phyloP scores from a whole-genome alignment of 257 asterid species.

The Solanum sparsipilum region DNA sequence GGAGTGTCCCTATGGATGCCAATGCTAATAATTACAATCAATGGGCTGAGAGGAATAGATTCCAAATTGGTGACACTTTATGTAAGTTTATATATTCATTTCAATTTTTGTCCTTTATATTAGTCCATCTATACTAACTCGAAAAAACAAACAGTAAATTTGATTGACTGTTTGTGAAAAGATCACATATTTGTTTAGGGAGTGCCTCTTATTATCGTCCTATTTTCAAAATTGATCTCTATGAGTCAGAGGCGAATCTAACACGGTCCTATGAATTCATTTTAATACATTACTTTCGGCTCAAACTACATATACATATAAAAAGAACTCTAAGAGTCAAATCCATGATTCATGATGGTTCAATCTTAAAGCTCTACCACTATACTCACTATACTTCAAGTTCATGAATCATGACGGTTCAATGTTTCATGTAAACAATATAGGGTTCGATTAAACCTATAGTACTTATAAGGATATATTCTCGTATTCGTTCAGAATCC shows the following conservation, averaged over 20 bases:
- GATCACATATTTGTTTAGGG: background rate
- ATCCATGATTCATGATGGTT: background rate
- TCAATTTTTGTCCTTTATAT: background rate
- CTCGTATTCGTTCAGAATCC: background rate
- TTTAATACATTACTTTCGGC: background rate
- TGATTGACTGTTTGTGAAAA: background rate
- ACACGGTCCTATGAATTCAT: background rate
- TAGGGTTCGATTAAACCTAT: background rate
- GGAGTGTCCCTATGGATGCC: conserved; percentile 56
- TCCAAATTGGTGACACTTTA: conserved; percentile 23
- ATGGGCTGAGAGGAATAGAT: conserved; percentile 30
- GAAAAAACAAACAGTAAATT: background rate
- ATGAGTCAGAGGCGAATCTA: background rate
- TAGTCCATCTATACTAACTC: background rate
- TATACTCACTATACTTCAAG: background rate
- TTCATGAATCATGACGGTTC: background rate
- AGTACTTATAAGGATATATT: background rate
- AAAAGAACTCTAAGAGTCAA: background rate
- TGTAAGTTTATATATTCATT: conserved; percentile 8
- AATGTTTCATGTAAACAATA: background rate
- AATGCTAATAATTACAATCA: conserved; percentile 20
- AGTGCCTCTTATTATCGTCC: background rate
- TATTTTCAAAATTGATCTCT: background rate
- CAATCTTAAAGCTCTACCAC: background rate
- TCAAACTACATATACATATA: background rate